Evolutionary conservation across 2,329 filamentous ascomycete genomes (phyloP), one percentile per base, ranked within the genome.

Genomic region (Calonectria honghensis): DNA sequence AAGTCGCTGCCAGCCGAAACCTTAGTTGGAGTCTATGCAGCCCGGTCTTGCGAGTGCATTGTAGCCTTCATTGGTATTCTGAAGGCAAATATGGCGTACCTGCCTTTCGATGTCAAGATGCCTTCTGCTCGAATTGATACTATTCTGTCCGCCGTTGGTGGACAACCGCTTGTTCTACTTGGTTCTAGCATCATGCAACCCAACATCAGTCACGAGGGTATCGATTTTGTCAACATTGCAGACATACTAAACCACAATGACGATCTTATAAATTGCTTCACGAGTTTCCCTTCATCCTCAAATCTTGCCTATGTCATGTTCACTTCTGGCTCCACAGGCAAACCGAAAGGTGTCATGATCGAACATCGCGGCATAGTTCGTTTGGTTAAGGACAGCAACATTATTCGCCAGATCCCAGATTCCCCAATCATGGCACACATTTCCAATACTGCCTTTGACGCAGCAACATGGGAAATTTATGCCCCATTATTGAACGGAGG

Each of bases 81-180:
- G 20, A 79, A 79, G 13, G 76, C 78, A 0, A 73, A 68, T 24
- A n/a, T 79, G 4, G 76, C 78, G 0, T 79, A 79, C 31, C 45
- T 79, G 0, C 77, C 78, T 3, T 51, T 79, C 1, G 76, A 79
- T 31, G 50, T 72, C 18, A 77, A 79, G 16, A 64, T 65, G 1
- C 77, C 77, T 0, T 14, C 50, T 9, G 72, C 66, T 7, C 74
- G 75, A 2, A 27, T 77, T 1, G 68, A 76, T 2, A 57, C 57
- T 0, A 76, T 78, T 7, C 39, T 78, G 1, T 73, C 74, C 1
- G 48, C 74, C 1, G 65, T 71, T 3, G 20, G 31, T 0, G 70
- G 35, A 0, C 41, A 59, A 16, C 71, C 37, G 13, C 51, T 77
- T 6, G 52, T 78, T 3, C 18, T 78, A 2, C 18, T 77, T 0